Percentiles rank a stretch among this genome's conserved stretches.
Conservation (phyloP, 257 asterid species). For the Solanum lycopersicoides region DNA sequence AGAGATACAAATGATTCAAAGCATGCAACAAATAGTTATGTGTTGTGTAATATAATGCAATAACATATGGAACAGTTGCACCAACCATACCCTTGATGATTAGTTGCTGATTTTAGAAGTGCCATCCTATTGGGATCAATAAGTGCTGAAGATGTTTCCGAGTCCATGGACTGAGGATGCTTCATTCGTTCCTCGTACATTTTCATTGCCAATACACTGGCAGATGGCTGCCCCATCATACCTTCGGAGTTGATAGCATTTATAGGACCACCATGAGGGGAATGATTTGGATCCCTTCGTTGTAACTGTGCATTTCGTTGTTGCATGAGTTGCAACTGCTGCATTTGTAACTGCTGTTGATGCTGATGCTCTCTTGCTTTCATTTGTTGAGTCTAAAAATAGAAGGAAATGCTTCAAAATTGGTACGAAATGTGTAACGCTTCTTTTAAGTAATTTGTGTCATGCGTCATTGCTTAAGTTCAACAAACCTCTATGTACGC, state of each 20-base stretch:
- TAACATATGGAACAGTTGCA: not conserved
- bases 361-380: constrained; percentile 76
- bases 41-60: not conserved
- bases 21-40: not conserved
- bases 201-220: constrained; percentile 90
- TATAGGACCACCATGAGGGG: constrained; percentile 79
- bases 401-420: not conserved
- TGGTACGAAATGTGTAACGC: not conserved
- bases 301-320: constrained; percentile 83
- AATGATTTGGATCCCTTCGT: constrained; percentile 74
- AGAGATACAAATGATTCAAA: not conserved
- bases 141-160: constrained; percentile 71
- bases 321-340: constrained; percentile 93
- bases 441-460: not conserved
- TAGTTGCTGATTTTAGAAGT: constrained; percentile 80
- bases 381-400: constrained; percentile 69
- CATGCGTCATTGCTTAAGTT: not conserved
- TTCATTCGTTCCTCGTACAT: constrained; percentile 93
- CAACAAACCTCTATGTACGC: constrained; percentile 86
- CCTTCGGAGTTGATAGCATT: constrained; percentile 76
- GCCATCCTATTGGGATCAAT: constrained; percentile 93
- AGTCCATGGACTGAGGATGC: constrained; percentile 84
- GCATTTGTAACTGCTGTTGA: constrained; percentile 90
- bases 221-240: constrained; percentile 93
- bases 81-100: constrained; percentile 62